Percentiles rank a stretch among this genome's conserved stretches.
Conservation (phyloP, 2,329 filamentous ascomycete species). For the Claviceps fusiformis region DNA sequence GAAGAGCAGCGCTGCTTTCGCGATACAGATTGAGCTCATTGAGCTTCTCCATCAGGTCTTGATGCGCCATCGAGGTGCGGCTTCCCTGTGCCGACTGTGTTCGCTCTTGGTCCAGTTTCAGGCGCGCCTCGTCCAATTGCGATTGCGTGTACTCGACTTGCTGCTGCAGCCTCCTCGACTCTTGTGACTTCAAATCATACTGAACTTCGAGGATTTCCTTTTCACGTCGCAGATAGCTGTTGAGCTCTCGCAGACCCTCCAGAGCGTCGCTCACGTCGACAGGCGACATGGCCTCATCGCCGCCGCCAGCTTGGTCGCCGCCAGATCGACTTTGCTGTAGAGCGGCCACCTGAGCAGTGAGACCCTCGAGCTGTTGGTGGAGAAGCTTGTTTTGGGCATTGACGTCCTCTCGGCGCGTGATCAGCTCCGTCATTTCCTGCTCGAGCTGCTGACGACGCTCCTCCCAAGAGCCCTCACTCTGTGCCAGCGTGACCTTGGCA, state of each 20-base stretch:
- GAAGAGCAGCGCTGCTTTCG: constrained; percentile 83
- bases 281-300: constrained; percentile 39
- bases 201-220: constrained; percentile 99
- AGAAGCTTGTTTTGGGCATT: constrained; percentile 83
- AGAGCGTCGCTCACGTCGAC: constrained; percentile 44
- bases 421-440: constrained; percentile 67
- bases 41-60: constrained; percentile 84
- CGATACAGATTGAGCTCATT: constrained; percentile 93
- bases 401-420: constrained; percentile 67
- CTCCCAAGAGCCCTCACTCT: constrained; percentile 79
- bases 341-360: constrained; percentile 64
- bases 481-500: constrained; percentile 61
- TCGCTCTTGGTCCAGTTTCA: constrained; percentile 85
- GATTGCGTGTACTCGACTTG: constrained; percentile 77
- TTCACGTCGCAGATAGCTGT: constrained; percentile 80
- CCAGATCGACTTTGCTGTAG: constrained; percentile 60
- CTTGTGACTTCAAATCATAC: constrained; percentile 76
- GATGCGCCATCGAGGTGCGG: constrained; percentile 63
- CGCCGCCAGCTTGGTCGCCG: constrained; percentile 32
- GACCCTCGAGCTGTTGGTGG: constrained; percentile 74
- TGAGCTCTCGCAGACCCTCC: constrained; percentile 77
- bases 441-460: constrained; percentile 71
- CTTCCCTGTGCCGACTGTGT: constrained; percentile 60
- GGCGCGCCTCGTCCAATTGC: constrained; percentile 75
- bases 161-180: constrained; percentile 77